Conservation (phyloP, 2,329 filamentous ascomycete species). For the Chalara sp. region DNA sequence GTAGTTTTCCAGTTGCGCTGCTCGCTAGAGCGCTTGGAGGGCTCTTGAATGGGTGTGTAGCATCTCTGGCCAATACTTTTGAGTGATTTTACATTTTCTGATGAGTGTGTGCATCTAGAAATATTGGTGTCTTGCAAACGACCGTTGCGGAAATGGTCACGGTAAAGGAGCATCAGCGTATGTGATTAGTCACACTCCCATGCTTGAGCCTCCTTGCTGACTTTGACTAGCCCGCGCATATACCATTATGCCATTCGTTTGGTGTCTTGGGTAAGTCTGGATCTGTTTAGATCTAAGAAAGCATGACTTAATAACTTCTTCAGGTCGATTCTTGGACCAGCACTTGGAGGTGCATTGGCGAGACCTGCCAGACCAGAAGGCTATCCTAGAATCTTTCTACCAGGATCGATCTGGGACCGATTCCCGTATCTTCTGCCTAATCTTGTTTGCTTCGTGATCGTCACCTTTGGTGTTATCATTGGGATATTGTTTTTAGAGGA, state of each 20-base stretch:
- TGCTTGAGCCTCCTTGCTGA: slow-evolving; percentile 26
- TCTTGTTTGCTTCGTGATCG: slow-evolving; percentile 77
- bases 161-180: slow-evolving; percentile 86
- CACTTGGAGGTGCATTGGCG: slow-evolving; percentile 84
- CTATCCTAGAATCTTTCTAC: slow-evolving; percentile 67
- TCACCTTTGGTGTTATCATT: slow-evolving; percentile 67
- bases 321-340: slow-evolving; percentile 85
- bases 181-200: slow-evolving; percentile 29
- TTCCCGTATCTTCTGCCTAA: slow-evolving; percentile 92
- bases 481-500: slow-evolving; percentile 89
- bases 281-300: neutral
- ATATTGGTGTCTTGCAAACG: slow-evolving; percentile 91
- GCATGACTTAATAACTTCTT: slow-evolving; percentile 4
- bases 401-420: slow-evolving; percentile 71
- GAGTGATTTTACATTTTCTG: slow-evolving; percentile 4
- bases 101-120: slow-evolving; percentile 41
- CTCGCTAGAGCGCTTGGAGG: slow-evolving; percentile 85
- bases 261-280: slow-evolving; percentile 77
- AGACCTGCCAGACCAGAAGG: slow-evolving; percentile 67
- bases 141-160: slow-evolving; percentile 92
- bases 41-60: slow-evolving; percentile 77
- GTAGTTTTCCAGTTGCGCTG: slow-evolving; percentile 73
- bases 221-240: slow-evolving; percentile 69
- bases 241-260: slow-evolving; percentile 96
- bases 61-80: neutral